Conservation (phyloP, 306 rosid genomes). For the Benincasa hispida region DNA sequence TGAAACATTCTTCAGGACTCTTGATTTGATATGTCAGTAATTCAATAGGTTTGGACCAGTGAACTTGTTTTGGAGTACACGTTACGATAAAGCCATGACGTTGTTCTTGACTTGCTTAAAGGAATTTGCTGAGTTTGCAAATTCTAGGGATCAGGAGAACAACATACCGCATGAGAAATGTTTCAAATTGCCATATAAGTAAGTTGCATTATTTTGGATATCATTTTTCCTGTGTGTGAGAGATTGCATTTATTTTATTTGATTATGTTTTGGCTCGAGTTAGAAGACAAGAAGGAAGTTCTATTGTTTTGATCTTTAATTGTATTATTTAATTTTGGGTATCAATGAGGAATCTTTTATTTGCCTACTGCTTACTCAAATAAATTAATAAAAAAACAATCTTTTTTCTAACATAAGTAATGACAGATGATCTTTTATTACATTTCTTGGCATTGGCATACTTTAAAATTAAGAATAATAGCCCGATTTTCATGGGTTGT, state of each 20-base stretch:
- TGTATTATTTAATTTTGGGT: neutral
- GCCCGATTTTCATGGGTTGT: neutral
- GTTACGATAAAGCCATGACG: constrained; percentile 95
- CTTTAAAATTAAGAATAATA: neutral
- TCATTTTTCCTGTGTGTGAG: neutral
- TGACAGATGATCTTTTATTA: neutral
- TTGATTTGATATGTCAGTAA: constrained; percentile 7
- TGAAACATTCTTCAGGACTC: constrained; percentile 1
- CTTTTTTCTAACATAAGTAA: neutral
- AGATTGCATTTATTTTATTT: neutral
- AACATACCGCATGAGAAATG: constrained; percentile 83
- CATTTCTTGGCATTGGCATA: neutral
- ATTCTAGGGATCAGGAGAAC: constrained; percentile 83
- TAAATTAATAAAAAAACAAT: neutral
- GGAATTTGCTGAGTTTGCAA: constrained; percentile 88
- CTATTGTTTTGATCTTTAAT: neutral
- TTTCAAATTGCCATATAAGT: constrained; percentile 90
- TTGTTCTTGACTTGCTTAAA: constrained; percentile 76
- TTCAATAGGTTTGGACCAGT: constrained; percentile 87
- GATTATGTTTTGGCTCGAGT: neutral
- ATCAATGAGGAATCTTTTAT: neutral
- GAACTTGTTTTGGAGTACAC: constrained; percentile 95
- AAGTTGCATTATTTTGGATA: constrained; percentile 17
- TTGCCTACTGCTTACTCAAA: neutral
- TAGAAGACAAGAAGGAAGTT: neutral